Evolutionary conservation across 2,329 filamentous ascomycete genomes (phyloP), one percentile per base, ranked within the genome.

Genomic region (Colletotrichum sp.): DNA sequence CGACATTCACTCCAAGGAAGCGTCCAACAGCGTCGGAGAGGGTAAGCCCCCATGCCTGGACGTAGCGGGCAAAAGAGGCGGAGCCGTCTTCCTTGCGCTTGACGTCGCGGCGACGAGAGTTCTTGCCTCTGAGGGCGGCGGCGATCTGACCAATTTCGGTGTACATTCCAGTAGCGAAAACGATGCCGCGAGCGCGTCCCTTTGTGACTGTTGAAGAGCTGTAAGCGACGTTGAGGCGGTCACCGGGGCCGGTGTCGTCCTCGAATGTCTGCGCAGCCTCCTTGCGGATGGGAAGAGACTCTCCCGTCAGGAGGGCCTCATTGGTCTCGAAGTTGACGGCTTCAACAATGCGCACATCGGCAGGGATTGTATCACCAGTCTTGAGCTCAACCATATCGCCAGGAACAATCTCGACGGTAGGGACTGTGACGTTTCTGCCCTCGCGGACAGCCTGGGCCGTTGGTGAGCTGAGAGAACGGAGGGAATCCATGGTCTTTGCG

Each of bases 301-400:
- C 92, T 65, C 92, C 92, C 3, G 92, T 93, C 15, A 93, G 87
- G 24, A 92, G 86, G 2, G 91, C 91, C 81, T 93, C 92, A 76
- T 95, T 93, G 77, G 92, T 93, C 79, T 93, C 92, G 57, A 93
- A 89, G 82, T 94, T 94, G 85, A 93, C 89, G 28, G 87, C 89
- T 77, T 92, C 89, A 49, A 92, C 79, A 3, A 90, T 80, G 67
- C 90, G 87, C 8, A 93, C 82, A 79, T 93, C 92, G 6, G 91
- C 91, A 24, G 91, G 91, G 28, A 93, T 87, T n/a, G 90, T 91
- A 77, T 92, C 91, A 60, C 92, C 91, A 3, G 87, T 90, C 82
- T 86, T 89, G 79, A 89, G 84, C 68, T 87, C 84, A 36, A 89
- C 88, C 76, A 93, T 84, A 74, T 93, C 92, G 34, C 92, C 92